These are phyloP conservation scores for Fraxinus anomala DNA, from an alignment of 257 asterid genomes.

Conservation along the genomic window DNA sequence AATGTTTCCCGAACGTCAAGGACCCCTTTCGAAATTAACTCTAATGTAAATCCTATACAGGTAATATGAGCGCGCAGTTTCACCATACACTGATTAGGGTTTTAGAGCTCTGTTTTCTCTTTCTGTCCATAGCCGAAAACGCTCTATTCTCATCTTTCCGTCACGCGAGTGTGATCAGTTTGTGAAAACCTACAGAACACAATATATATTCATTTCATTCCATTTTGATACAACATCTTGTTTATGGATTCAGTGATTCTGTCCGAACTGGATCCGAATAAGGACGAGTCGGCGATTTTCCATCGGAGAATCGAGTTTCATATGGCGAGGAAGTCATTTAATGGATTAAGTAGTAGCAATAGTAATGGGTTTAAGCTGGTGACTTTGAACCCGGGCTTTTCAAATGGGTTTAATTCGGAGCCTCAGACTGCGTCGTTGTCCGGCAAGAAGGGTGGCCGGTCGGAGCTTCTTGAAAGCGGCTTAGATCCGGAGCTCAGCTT, in stretches of 20 bases:
- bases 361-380: constrained; percentile 76
- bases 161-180: constrained; percentile 3
- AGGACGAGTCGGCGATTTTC: constrained; percentile 36
- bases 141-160: constrained; percentile 5
- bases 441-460: constrained; percentile 34
- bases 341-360: constrained; percentile 48
- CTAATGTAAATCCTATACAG: too few relatives aligned
- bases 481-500: constrained; percentile 83
- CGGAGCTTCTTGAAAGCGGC: constrained; percentile 42
- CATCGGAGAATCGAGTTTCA: constrained; percentile 80
- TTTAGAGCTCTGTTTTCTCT: constrained; percentile 15
- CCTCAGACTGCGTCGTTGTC: constrained; percentile 22
- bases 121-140: constrained; percentile 19
- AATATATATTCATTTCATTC: not conserved
- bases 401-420: constrained; percentile 27
- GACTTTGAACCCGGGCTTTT: constrained; percentile 56
- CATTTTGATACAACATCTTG: not conserved
- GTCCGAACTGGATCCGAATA: constrained; percentile 29
- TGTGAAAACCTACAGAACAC: constrained; percentile 8
- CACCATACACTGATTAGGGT: constrained; percentile 27
- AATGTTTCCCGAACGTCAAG: too few relatives aligned
- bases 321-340: constrained; percentile 52
- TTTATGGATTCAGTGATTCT: constrained; percentile 28
- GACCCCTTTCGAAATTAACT: too few relatives aligned
- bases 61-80: too few relatives aligned